phyloP scores from a whole-genome alignment of 305 asterid species.

The Withania somnifera region DNA sequence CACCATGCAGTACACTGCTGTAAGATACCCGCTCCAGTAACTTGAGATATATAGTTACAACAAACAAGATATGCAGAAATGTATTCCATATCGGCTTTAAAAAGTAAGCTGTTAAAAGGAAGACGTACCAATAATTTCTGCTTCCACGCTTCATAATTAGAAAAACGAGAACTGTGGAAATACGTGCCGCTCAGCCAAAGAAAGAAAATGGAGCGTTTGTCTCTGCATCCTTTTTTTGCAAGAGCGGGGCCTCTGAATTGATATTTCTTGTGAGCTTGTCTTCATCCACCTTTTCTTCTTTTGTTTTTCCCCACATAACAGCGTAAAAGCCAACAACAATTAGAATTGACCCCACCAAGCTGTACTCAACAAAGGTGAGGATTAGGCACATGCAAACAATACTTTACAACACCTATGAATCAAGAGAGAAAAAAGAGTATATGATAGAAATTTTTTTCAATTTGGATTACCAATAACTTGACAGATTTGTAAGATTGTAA shows the following conservation, averaged over 20 bases:
- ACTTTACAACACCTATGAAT: neutral
- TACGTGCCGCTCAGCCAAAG: no score
- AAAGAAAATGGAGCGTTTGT: no score
- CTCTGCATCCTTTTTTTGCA: conserved; percentile 20
- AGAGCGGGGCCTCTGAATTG: conserved; percentile 34
- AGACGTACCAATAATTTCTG: neutral
- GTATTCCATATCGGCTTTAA: neutral
- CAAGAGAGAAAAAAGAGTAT: neutral
- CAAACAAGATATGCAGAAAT: neutral
- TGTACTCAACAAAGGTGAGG: conserved; percentile 14
- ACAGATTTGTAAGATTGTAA: neutral
- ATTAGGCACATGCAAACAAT: neutral
- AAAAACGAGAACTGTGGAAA: no score
- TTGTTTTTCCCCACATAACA: conserved; percentile 85
- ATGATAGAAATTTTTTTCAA: neutral
- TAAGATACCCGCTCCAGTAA: neutral
- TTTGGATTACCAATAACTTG: neutral
- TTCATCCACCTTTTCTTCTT: conserved; percentile 30
- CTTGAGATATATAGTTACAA: neutral
- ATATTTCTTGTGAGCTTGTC: conserved; percentile 8
- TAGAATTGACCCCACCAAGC: conserved; percentile 54
- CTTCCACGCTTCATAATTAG: no score
- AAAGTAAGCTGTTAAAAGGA: neutral
- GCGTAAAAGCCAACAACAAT: conserved; percentile 74
- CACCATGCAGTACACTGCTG: neutral